Percentiles rank a stretch among this genome's conserved stretches.
These are phyloP conservation scores for Annulohypoxylon maeteangense DNA, from an alignment of 495 filamentous ascomycete species.

Conservation along the genomic window DNA sequence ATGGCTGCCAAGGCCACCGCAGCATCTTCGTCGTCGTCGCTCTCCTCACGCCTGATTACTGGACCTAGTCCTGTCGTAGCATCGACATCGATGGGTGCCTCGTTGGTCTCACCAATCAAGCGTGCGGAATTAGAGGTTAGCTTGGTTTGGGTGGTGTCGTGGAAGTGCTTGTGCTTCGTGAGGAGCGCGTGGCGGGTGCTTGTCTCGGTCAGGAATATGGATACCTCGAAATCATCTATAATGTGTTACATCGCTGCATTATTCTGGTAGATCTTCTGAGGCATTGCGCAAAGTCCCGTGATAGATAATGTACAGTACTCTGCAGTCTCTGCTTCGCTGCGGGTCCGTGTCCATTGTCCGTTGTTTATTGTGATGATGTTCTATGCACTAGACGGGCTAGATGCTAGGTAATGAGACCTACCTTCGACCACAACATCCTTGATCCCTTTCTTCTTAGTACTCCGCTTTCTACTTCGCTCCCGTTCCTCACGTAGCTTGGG, in stretches of 20 bases:
- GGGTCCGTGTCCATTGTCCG: neutral
- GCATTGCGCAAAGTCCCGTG: conserved; percentile 13
- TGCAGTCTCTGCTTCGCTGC: neutral
- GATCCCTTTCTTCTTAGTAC: conserved; percentile 74
- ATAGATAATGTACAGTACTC: conserved; percentile 39
- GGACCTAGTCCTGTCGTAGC: conserved; percentile 40
- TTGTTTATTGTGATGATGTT: neutral
- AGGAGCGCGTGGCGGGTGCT: conserved; percentile 89
- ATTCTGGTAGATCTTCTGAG: conserved; percentile 22
- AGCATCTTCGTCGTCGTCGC: conserved; percentile 56
- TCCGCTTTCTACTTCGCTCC: conserved; percentile 70
- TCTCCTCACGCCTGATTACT: conserved; percentile 44
- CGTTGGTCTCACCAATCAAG: conserved; percentile 65
- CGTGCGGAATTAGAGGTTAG: conserved; percentile 68
- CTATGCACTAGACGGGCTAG: neutral
- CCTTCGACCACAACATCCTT: conserved; percentile 90
- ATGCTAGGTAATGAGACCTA: conserved; percentile 50
- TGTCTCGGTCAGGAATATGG: conserved; percentile 89
- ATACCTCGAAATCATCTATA: conserved; percentile 92
- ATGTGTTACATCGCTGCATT: conserved; percentile 42
- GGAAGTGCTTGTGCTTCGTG: conserved; percentile 81
- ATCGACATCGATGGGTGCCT: conserved; percentile 62
- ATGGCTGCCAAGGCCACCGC: conserved; percentile 58
- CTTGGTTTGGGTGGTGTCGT: conserved; percentile 61
- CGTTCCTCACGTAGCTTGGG: conserved; percentile 92